Evolutionary conservation across 345 rosid genomes (phyloP).

Genomic region (Eucalyptus sideroxylon): DNA sequence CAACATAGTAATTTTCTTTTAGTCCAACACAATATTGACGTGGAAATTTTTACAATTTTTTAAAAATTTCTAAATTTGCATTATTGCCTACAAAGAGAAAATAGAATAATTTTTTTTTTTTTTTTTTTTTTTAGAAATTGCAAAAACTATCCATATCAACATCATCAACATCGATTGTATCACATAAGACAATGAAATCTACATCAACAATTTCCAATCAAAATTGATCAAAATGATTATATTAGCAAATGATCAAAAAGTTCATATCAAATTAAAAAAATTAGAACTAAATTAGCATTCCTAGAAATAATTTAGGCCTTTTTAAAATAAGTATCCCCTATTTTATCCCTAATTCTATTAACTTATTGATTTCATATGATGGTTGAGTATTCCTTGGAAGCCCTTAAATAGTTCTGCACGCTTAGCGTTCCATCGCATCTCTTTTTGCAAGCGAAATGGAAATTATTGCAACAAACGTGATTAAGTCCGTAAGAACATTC

Average conservation of each 20-base stretch:
- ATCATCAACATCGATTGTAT: fast-evolving
- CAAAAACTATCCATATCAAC: neutral
- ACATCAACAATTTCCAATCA: fast-evolving
- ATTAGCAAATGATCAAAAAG: fast-evolving
- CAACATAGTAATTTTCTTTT: neutral
- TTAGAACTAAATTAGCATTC: neutral
- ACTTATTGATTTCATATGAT: neutral
- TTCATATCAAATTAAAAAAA: neutral
- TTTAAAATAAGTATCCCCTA: neutral
- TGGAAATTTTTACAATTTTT: neutral
- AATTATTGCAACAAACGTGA: neutral
- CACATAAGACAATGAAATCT: fast-evolving
- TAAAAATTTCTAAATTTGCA: neutral
- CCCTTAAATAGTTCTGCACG: neutral
- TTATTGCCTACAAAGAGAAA: neutral
- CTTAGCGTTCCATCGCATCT: neutral
- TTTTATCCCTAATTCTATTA: neutral
- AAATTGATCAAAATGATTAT: neutral
- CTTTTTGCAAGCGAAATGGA: neutral
- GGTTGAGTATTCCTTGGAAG: neutral
- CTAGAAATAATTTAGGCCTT: fast-evolving
- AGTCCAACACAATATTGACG: neutral
- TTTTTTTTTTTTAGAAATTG: neutral
- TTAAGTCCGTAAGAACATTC: neutral
- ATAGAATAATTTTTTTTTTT: neutral